Conservation (phyloP, 2,329 filamentous ascomycete species). For the Plenodomus biglobosus region DNA sequence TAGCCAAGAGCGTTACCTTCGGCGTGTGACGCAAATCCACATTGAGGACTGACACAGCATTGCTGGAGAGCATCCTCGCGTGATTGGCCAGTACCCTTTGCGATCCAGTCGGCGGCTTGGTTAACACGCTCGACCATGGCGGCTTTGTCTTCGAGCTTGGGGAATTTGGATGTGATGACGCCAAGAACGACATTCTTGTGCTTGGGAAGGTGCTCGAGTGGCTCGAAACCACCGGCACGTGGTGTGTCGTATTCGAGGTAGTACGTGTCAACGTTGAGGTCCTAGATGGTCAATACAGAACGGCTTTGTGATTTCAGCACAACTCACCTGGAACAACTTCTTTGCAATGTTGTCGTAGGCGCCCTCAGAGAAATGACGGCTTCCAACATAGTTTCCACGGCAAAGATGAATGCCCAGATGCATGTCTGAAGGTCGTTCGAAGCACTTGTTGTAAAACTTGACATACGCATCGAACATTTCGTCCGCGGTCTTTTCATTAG, state of each 20-base stretch:
- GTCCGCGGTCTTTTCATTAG: constrained; percentile 68
- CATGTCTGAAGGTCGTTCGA: constrained; percentile 66
- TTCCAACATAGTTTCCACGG: constrained; percentile 53
- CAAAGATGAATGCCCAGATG: constrained; percentile 78
- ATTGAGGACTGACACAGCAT: constrained; percentile 49
- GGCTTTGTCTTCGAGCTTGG: constrained; percentile 49
- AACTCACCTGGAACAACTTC: constrained; percentile 43
- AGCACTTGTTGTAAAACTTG: constrained; percentile 71
- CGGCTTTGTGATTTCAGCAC: too few relatives aligned
- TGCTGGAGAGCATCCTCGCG: constrained; percentile 69
- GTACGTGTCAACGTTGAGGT: constrained; percentile 46
- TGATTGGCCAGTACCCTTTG: constrained; percentile 65
- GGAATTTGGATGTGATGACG: constrained; percentile 52
- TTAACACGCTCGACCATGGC: constrained; percentile 52
- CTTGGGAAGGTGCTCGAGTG: constrained; percentile 48
- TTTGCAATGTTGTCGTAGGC: constrained; percentile 52
- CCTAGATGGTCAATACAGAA: constrained; percentile 19
- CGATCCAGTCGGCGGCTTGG: constrained; percentile 64
- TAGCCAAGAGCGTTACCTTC: constrained; percentile 69
- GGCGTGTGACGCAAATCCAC: constrained; percentile 65
- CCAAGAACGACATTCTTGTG: constrained; percentile 53
- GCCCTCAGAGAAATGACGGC: constrained; percentile 51
- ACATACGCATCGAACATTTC: constrained; percentile 76
- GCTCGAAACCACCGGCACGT: constrained; percentile 52
- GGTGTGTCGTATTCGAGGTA: constrained; percentile 52